Percentiles rank a stretch among this genome's conserved stretches.
These are phyloP conservation scores for Endoconidiophora polonica DNA, from an alignment of 2,329 filamentous ascomycete genomes.

Conservation along the genomic window DNA sequence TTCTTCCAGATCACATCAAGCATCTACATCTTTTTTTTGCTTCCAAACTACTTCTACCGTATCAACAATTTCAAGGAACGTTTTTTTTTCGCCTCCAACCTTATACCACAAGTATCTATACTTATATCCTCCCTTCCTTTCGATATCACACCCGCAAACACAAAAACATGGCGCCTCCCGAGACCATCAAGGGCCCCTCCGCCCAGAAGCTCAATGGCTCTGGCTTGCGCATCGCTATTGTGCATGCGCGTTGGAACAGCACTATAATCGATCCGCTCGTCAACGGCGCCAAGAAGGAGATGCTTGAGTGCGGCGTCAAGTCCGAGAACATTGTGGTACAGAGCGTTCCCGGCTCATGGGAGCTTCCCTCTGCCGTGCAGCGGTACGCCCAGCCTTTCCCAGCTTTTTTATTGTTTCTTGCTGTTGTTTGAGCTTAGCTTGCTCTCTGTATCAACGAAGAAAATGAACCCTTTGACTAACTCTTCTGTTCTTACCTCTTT, in stretches of 20 bases:
- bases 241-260: slow-evolving; percentile 91
- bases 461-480: background rate
- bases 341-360: slow-evolving; percentile 85
- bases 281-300: slow-evolving; percentile 59
- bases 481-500: background rate
- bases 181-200: slow-evolving; percentile 37
- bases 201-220: slow-evolving; percentile 47
- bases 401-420: background rate
- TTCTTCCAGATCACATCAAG: too few relatives aligned
- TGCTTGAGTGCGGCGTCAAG: slow-evolving; percentile 64
- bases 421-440: background rate
- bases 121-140: too few relatives aligned
- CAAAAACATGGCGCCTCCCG: background rate
- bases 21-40: too few relatives aligned
- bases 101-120: too few relatives aligned
- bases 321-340: slow-evolving; percentile 79
- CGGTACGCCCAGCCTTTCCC: slow-evolving; percentile 34
- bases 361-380: slow-evolving; percentile 81
- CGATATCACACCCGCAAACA: too few relatives aligned
- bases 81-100: too few relatives aligned
- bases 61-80: too few relatives aligned
- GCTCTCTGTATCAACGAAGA: background rate
- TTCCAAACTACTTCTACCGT: too few relatives aligned
- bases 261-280: slow-evolving; percentile 76
- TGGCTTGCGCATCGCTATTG: slow-evolving; percentile 74